These are phyloP conservation scores for Trichoderma sp. DNA, from an alignment of 2,329 filamentous ascomycete genomes.

Conservation along the genomic window DNA sequence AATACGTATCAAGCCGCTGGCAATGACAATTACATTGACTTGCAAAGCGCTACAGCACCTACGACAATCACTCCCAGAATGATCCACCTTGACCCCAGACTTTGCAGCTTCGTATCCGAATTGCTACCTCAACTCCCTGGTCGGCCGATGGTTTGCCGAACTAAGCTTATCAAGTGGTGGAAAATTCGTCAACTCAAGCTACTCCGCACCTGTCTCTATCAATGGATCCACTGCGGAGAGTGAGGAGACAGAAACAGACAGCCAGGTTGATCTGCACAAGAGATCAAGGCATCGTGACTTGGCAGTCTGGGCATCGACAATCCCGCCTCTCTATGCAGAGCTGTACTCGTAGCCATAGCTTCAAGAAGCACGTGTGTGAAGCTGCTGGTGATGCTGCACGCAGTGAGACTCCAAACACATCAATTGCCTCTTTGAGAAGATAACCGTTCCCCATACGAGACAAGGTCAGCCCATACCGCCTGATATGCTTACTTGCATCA, in stretches of 20 bases:
- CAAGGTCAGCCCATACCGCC: neutral
- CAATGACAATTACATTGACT: neutral
- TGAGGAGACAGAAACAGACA: neutral
- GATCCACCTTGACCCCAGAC: neutral
- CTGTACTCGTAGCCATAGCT: neutral
- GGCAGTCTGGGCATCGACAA: neutral
- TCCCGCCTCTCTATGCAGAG: neutral
- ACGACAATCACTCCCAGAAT: neutral
- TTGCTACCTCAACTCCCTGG: neutral
- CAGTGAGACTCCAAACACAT: neutral
- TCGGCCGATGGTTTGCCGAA: neutral
- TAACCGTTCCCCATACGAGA: neutral
- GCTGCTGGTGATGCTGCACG: neutral
- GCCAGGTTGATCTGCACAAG: neutral
- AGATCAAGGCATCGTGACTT: neutral
- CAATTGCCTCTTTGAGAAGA: neutral
- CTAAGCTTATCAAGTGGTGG: conserved; percentile 21
- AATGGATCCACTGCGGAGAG: neutral
- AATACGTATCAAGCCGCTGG: neutral
- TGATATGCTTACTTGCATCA: neutral
- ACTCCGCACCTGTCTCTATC: conserved; percentile 9
- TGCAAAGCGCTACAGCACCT: neutral
- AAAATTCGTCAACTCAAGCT: conserved; percentile 3
- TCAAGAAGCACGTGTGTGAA: neutral
- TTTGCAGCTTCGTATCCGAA: conserved; percentile 10